phyloP scores from a whole-genome alignment of 768 basidiomycete genomes.

The Leccinellum rugosiceps region DNA sequence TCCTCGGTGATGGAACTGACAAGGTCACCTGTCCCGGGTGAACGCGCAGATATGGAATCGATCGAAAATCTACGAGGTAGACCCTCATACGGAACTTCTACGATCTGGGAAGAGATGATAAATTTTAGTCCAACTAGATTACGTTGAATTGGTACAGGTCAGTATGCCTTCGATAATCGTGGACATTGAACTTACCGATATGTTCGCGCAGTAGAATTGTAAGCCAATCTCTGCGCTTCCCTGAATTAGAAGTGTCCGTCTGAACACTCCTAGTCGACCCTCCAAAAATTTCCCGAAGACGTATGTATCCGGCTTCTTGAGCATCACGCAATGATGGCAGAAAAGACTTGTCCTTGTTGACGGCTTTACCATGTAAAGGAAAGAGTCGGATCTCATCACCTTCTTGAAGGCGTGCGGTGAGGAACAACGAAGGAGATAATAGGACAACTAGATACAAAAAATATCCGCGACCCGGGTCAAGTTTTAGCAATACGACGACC shows the following conservation, averaged over 20 bases:
- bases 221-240: conserved; percentile 64
- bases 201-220: conserved; percentile 60
- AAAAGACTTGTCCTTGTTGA: conserved; percentile 38
- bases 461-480: conserved; percentile 10
- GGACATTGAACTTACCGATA: conserved; percentile 47
- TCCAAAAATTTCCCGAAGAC: conserved; percentile 46
- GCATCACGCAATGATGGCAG: conserved; percentile 49
- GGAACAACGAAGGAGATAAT: conserved; percentile 52
- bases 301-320: conserved; percentile 51
- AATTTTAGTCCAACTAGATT: conserved; percentile 70
- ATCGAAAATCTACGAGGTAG: conserved; percentile 53
- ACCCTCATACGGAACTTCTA: conserved; percentile 67
- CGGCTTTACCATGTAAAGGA: conserved; percentile 41
- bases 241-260: conserved; percentile 16
- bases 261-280: conserved; percentile 16
- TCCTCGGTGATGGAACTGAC: conserved; percentile 36
- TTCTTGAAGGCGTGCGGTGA: conserved; percentile 56
- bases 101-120: conserved; percentile 54
- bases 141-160: conserved; percentile 3
- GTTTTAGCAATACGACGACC: conserved; percentile 10
- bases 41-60: conserved; percentile 39
- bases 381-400: conserved; percentile 48
- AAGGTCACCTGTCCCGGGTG: conserved; percentile 15
- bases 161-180: not conserved
- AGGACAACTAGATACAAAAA: conserved; percentile 43